Evolutionary conservation across 345 rosid genomes (phyloP), one percentile per base, ranked within the genome.

Genomic region (Gynandropsis gynandra): DNA sequence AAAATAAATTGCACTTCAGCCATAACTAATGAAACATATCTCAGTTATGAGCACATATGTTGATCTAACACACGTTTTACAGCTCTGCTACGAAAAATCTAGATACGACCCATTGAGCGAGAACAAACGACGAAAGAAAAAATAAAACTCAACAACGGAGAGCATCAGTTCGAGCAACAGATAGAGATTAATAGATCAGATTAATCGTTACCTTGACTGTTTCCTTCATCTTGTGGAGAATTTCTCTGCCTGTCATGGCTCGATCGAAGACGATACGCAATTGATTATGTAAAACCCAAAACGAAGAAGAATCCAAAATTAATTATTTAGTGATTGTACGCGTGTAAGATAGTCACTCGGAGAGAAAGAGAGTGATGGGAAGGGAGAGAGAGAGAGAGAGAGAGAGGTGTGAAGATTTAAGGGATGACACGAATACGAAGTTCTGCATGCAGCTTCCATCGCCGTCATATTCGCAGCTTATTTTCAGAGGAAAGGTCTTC

Each of bases 171-270:
- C 19, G 53, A 47, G 44, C 4, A 15, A 42, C 5, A 41, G 2
- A 18, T 14, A 29, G 32, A 5, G 51, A 7, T 0, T 10, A 31
- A 16, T 13, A 53, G 29, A 24, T 5, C 29, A 5, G 29, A 24
- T 24, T 24, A 24, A 41, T 24, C 21, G 19, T 24, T 38, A 54
- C 46, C 58, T 37, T 47, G 9, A 41, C 29, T 17, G 55, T 61
- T 56, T 81, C 89, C 82, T 90, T 90, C 95, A 87, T 76, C 74
- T 80, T 87, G 61, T 72, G 64, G 35, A 87, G 65, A 69, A 84
- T 76, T 43, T 90, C 87, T 60, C 12, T 86, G 50, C 93, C 85
- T 29, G 61, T 16, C 97, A 89, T 86, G 66, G 76, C 35, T 42
- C 29, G 11, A 14, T 24, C 29, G 29, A 24, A 24, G 29, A 24